phyloP scores from a whole-genome alignment of 805 yeast genomes.

The Jamesozyma hellenica region DNA sequence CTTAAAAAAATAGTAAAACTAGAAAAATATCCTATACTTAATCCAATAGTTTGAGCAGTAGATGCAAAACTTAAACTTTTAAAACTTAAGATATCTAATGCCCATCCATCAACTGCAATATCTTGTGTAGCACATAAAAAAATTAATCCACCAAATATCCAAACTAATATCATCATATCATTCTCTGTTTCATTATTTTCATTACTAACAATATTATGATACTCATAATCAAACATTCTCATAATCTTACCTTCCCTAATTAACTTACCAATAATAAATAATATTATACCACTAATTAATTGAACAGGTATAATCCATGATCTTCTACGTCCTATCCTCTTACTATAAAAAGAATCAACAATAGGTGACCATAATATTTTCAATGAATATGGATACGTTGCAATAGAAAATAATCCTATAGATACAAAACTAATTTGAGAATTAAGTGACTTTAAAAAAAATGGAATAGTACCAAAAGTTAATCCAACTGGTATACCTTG shows the following conservation, averaged over 20 bases:
- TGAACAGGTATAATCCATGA: slow-evolving; percentile 96
- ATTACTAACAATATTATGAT: slow-evolving; percentile 11
- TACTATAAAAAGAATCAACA: slow-evolving; percentile 75
- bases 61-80: slow-evolving; percentile 82
- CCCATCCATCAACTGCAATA: slow-evolving; percentile 99
- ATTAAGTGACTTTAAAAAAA: slow-evolving; percentile 54
- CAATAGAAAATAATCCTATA: slow-evolving; percentile 82
- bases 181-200: no score
- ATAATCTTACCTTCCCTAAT: slow-evolving; percentile 37
- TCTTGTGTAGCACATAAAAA: slow-evolving; percentile 95
- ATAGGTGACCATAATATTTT: slow-evolving; percentile 93
- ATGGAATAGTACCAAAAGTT: slow-evolving; percentile 91
- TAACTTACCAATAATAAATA: slow-evolving; percentile 50
- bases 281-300: slow-evolving; percentile 58
- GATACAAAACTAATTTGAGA: slow-evolving; percentile 64
- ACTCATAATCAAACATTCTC: slow-evolving; percentile 31
- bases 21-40: slow-evolving; percentile 85
- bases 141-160: slow-evolving; percentile 65
- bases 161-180: slow-evolving; percentile 40
- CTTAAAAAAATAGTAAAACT: slow-evolving; percentile 89
- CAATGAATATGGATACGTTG: slow-evolving; percentile 89
- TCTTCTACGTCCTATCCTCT: slow-evolving; percentile 66
- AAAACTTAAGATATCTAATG: slow-evolving; percentile 72
- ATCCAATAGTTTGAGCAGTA: slow-evolving; percentile 93
- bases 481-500: slow-evolving; percentile 97